These are phyloP conservation scores for Aspergillus japonicus DNA, from an alignment of 2,329 filamentous ascomycete species.

Conservation along the genomic window DNA sequence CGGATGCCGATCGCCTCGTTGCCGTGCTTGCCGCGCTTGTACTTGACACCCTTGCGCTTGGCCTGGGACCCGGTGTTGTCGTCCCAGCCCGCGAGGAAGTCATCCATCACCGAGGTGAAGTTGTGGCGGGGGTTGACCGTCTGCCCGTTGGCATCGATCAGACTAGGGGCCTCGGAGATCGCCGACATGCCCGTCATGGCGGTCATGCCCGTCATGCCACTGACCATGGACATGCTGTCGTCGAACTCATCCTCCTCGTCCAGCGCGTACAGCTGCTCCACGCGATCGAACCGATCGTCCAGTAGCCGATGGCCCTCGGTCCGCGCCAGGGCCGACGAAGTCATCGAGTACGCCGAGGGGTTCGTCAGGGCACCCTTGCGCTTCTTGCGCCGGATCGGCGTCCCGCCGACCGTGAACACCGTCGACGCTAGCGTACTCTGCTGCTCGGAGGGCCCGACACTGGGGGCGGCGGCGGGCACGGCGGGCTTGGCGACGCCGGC, in stretches of 20 bases:
- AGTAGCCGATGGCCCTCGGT: constrained; percentile 84
- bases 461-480: constrained; percentile 33
- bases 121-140: constrained; percentile 67
- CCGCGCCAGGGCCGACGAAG: constrained; percentile 78
- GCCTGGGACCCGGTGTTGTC: constrained; percentile 42
- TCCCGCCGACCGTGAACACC: constrained; percentile 63
- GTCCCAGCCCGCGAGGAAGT: constrained; percentile 71
- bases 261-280: constrained; percentile 77
- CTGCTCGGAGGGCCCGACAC: constrained; percentile 41
- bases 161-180: constrained; percentile 61
- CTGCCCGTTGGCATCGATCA: constrained; percentile 39
- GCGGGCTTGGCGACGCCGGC: constrained; percentile 31
- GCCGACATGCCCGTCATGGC: constrained; percentile 62
- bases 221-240: constrained; percentile 51
- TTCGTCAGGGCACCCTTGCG: constrained; percentile 90
- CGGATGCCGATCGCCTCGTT: constrained; percentile 78
- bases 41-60: constrained; percentile 46
- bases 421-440: constrained; percentile 46
- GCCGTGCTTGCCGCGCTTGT: constrained; percentile 71
- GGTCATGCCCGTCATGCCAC: constrained; percentile 53
- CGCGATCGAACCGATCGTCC: constrained; percentile 86
- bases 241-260: constrained; percentile 57
- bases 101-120: constrained; percentile 88
- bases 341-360: constrained; percentile 87
- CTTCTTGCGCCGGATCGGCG: constrained; percentile 72